Evolutionary conservation across 768 basidiomycete genomes (phyloP).

Genomic region (Cantharellus anzutake): DNA sequence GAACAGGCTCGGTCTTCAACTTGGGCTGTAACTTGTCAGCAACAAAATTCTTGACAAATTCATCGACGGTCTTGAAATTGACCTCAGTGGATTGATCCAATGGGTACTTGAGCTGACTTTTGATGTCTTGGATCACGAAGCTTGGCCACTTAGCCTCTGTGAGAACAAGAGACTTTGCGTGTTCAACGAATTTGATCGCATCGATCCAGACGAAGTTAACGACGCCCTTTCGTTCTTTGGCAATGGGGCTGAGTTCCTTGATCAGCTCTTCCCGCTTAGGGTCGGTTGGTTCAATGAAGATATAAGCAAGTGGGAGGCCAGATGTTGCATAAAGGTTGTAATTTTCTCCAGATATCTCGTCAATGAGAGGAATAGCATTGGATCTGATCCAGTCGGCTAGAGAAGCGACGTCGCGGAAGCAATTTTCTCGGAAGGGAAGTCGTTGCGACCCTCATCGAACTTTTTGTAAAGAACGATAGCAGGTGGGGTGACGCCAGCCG

Average conservation of each 20-base stretch:
- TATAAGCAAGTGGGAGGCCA: constrained; percentile 77
- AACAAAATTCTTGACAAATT: constrained; percentile 44
- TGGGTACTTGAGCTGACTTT: constrained; percentile 78
- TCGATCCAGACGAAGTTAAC: constrained; percentile 99
- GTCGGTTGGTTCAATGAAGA: constrained; percentile 72
- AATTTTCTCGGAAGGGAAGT: constrained; percentile 42
- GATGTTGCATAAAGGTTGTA: constrained; percentile 70
- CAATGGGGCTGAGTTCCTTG: constrained; percentile 52
- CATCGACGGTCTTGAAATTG: constrained; percentile 34
- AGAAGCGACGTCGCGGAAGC: constrained; percentile 34
- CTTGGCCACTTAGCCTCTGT: constrained; percentile 73
- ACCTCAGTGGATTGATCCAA: constrained; percentile 48
- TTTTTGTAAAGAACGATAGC: constrained; percentile 79
- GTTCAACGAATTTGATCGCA: constrained; percentile 84
- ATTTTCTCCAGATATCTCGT: constrained; percentile 89
- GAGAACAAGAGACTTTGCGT: constrained; percentile 88
- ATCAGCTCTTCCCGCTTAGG: constrained; percentile 40
- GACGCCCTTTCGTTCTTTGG: constrained; percentile 63
- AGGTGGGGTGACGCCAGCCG: constrained; percentile 59
- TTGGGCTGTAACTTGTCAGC: constrained; percentile 58
- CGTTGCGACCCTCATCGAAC: constrained; percentile 68
- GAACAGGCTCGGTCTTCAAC: constrained; percentile 82
- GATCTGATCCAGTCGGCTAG: constrained; percentile 64
- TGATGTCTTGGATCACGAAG: constrained; percentile 81
- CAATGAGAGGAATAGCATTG: constrained; percentile 72